Percentiles rank a stretch among this genome's conserved stretches.
Evolutionary conservation across 805 yeast species (phyloP).

Genomic region (Tetrapisispora iriomotensis): DNA sequence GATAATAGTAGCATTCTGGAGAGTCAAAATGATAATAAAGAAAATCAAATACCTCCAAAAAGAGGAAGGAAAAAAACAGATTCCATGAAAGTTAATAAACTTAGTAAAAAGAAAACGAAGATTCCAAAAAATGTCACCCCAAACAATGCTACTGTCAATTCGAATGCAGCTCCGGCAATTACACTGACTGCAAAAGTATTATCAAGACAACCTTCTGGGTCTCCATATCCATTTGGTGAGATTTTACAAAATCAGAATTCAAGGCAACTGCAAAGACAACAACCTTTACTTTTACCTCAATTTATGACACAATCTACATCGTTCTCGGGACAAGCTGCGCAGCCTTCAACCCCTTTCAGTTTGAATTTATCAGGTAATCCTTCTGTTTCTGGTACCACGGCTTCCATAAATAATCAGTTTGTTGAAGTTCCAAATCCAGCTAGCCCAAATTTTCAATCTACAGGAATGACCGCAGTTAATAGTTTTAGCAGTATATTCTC

Average conservation of each 20-base stretch:
- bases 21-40: neutral
- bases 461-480: constrained; percentile 8
- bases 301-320: constrained; percentile 3
- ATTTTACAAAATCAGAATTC: constrained; percentile 1
- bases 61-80: neutral
- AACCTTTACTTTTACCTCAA: constrained; percentile 3
- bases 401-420: neutral
- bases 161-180: neutral
- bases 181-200: neutral
- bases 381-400: no score
- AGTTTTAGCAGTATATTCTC: constrained; percentile 8
- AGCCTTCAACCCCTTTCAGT: constrained; percentile 1
- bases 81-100: neutral
- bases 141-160: no score
- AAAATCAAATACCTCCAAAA: neutral
- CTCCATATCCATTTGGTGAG: constrained; percentile 1
- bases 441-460: constrained; percentile 7
- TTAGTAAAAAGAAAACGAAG: neutral
- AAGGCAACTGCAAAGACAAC: constrained; percentile 2
- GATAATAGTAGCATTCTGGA: neutral
- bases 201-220: constrained; percentile 1
- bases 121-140: neutral
- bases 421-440: neutral
- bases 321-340: neutral
- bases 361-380: constrained; percentile 1